Evolutionary conservation across 768 basidiomycete genomes (phyloP), one percentile per base, ranked within the genome.

Genomic region (Pholiota microspora): DNA sequence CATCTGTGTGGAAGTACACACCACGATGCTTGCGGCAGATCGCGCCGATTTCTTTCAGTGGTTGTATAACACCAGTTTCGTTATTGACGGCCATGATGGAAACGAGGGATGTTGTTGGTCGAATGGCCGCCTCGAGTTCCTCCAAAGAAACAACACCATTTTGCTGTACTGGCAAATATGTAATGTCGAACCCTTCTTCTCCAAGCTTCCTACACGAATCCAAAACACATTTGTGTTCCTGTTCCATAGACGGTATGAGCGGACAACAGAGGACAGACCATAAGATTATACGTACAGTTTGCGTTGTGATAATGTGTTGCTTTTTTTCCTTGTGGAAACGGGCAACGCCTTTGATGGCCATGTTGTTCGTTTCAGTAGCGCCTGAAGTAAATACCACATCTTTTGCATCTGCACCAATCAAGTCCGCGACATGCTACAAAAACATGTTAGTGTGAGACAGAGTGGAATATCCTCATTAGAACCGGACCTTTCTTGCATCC

Each of bases 81-180:
- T 99, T 99, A 77, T 99, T 99, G 55, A 99, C 97, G 15, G 91
- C 83, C 97, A 99, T 99, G 68, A 99, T 87, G 10, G 94, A 96
- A 42, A 99, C 86, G n/a, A 98, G 75, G 1, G 90, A 91, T 10
- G 93, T 94, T 56, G 94, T 93, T 7, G 94, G 94, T 28, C 93
- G 86, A 54, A 99, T 94, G 32, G 94, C 89, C 1, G 79, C 82
- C 65, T 94, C 91, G 28, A 99, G 83, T 7, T 83, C 84, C 15
- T 85, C 76, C 49, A 99, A 75, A 27, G 84, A 82, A 57, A 99
- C 73, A 45, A 97, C 65, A 12, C 97, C 97, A 67, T 94, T 92
- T 23, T 78, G 69, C 63, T 92, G 81, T 21, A 98, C 97, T 2
- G 96, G 94, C n/a, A 99, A 80, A 72, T 98, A 99, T 10, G 97